Evolutionary conservation across 2,329 filamentous ascomycete species (phyloP).

Genomic region (Didymella lethalis): DNA sequence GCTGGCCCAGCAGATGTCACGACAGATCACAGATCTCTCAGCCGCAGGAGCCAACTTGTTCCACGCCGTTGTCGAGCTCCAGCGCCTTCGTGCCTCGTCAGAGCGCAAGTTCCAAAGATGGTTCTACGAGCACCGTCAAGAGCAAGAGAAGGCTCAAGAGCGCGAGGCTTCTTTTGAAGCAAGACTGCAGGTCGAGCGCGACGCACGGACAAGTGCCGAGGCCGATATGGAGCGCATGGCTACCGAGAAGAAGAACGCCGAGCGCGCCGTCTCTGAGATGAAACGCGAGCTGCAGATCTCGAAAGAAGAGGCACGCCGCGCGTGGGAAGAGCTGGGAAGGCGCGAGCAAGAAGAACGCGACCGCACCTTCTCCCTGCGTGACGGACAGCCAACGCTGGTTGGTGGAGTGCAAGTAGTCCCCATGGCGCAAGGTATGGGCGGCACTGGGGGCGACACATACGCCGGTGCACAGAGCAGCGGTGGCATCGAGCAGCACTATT

Average conservation of each 20-base stretch:
- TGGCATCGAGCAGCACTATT: slow-evolving; percentile 55
- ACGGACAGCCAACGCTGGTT: slow-evolving; percentile 86
- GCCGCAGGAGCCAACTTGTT: slow-evolving; percentile 96
- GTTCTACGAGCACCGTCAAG: slow-evolving; percentile 94
- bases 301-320: slow-evolving; percentile 92
- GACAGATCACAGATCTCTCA: slow-evolving; percentile 96
- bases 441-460: slow-evolving; percentile 48
- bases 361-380: slow-evolving; percentile 81
- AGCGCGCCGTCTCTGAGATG: slow-evolving; percentile 87
- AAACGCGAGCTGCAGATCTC: slow-evolving; percentile 91
- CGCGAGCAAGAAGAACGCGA: slow-evolving; percentile 94
- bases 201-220: slow-evolving; percentile 72
- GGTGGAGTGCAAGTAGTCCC: slow-evolving; percentile 95
- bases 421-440: slow-evolving; percentile 73
- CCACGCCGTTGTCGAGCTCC: slow-evolving; percentile 95
- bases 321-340: slow-evolving; percentile 95
- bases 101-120: slow-evolving; percentile 98
- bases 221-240: slow-evolving; percentile 72
- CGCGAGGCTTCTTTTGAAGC: slow-evolving; percentile 80
- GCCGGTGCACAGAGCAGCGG: slow-evolving; percentile 43
- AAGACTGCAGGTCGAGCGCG: slow-evolving; percentile 76
- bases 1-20: slow-evolving; percentile 84
- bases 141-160: slow-evolving; percentile 86
- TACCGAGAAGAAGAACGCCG: slow-evolving; percentile 71
- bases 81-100: slow-evolving; percentile 90